Evolutionary conservation across 306 rosid species (phyloP).

Genomic region (Arachis hypogaea): DNA sequence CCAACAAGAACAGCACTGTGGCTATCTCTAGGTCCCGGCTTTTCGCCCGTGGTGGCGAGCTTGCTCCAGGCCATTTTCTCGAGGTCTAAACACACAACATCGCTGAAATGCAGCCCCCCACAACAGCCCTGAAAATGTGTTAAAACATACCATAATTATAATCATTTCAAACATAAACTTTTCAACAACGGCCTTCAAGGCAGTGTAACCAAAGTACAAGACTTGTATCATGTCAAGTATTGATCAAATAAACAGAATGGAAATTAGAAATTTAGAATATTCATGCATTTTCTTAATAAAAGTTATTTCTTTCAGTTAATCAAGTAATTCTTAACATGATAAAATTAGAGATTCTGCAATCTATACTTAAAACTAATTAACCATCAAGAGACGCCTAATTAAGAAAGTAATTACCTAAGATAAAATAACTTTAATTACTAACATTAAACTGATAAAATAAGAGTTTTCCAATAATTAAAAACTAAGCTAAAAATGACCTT

Average conservation of each 20-base stretch:
- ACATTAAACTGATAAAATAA: no score
- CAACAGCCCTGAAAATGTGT: conserved; percentile 78
- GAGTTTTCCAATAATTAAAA: no score
- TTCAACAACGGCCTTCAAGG: neutral
- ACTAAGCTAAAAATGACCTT: no score
- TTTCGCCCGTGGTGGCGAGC: conserved; percentile 64
- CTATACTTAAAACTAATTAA: no score
- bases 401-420: no score
- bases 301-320: neutral
- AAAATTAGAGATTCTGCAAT: conserved; percentile 5
- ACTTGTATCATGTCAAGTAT: neutral
- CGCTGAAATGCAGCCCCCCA: conserved; percentile 89
- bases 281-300: conserved; percentile 1
- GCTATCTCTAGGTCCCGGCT: conserved; percentile 97
- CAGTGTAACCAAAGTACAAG: neutral
- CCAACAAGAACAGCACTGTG: conserved; percentile 77
- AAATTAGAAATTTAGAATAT: neutral
- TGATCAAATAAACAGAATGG: neutral
- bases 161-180: neutral
- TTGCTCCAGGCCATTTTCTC: conserved; percentile 81
- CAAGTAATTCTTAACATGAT: neutral
- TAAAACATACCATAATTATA: conserved; percentile 2
- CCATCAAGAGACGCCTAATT: no score
- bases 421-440: no score
- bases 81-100: conserved; percentile 73